Evolutionary conservation across 1,284 basidiomycete genomes (phyloP), one percentile per base, ranked within the genome.

Genomic region (Neolentinus lepideus): DNA sequence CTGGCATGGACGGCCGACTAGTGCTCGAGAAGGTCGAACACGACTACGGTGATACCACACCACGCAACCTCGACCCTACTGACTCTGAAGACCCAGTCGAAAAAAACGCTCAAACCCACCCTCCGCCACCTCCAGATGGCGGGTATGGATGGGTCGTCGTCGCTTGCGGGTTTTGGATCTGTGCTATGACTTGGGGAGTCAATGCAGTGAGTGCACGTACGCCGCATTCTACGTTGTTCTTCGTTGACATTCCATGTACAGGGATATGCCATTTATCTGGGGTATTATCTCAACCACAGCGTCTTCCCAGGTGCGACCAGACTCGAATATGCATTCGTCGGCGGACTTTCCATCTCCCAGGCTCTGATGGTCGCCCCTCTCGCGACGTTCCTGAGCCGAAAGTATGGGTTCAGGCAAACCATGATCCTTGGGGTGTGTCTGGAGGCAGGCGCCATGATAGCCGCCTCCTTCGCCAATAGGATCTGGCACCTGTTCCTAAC

Each of bases 291-390:
- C 14, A 50, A 29, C 27, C 9, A 29, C 47, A 50, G 22, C 47
- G 14, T 50, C 47, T 50, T 50, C 47, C 47, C 47, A 16, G 47
- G 47, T 4, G 47, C 47, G 47, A 26, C 47, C 14, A 50, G 11
- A 16, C 47, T 50, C 21, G 47, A 50, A 12, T 50, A 26, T 25
- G 47, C 47, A 12, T 50, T 50, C 22, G 47, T 50, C 22, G 47
- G 47, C 47, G 47, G 47, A 22, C 22, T 50, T 4, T 50, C 47
- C 47, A 50, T 50, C 47, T 50, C 47, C 14, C 47, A 50, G 21
- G 47, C 47, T n/a, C 22, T 50, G 6, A 25, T 50, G 24, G 22
- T 50, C 14, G 22, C 47, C 6, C 47, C 47, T 50, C 6, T 25
- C 6, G 47, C 47, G n/a, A 50, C 47, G 47, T 12, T 25, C 19